Evolutionary conservation across 2,329 filamentous ascomycete species (phyloP), one percentile per base, ranked within the genome.

Genomic region (Fusarium bactridioides): DNA sequence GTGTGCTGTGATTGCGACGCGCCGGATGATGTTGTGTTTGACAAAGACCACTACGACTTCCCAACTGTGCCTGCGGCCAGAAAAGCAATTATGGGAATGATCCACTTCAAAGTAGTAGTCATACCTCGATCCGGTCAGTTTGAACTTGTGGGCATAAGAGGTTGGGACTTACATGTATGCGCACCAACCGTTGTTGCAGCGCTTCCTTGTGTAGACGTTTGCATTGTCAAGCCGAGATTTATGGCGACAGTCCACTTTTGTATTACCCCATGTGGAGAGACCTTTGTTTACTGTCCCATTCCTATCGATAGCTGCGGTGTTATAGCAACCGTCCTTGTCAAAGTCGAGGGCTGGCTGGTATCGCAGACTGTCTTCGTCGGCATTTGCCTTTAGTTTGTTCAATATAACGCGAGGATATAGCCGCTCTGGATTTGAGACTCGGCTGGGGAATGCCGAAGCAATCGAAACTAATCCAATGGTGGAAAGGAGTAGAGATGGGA

Each of bases 111-210:
- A 31, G 9, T 50, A 50, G 33, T 59, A 59, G 5, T 60, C 57
- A 3, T 60, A 60, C 57, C 57, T 60, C 15, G 4, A 3, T 29
- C 11, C 15, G 2, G 5, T 61, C 21, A 61, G 4, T 10, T 4
- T 19, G 10, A 9, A 9, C 19, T 31, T 2, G 10, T 9, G 10
- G 10, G n/a, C 0, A 16, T 23, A 0, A 23, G 35, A 10, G 25
- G 37, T 10, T 61, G 35, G 6, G 25, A 25, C 29, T 35, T 35
- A 55, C 45, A 55, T 45, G 23, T 45, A 45, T 8, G 61, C 59
- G 5, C 61, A 64, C 18, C 43, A 64, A 12, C 59, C 47, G 3
- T 64, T 35, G 10, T 64, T 64, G 13, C 59, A 64, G 16, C 61
- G 45, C 33, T 54, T 64, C 18, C 45, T 50, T 10, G 61, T 64